phyloP scores from a whole-genome alignment of 2,329 filamentous ascomycete genomes.

The Arthrinium puccinioides region DNA sequence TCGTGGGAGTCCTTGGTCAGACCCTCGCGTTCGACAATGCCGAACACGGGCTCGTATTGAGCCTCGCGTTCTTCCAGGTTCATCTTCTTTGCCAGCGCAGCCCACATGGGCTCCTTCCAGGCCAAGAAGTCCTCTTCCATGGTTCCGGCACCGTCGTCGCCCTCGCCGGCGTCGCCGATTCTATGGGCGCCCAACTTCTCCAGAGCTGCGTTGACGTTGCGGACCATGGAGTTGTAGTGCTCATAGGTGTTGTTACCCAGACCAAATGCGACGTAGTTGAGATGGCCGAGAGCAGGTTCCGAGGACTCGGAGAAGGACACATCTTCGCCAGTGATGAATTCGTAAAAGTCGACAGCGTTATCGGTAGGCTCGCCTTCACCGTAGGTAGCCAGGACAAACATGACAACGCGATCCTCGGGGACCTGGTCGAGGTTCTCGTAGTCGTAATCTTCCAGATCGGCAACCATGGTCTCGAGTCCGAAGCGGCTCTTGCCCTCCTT shows the following conservation, averaged over 20 bases:
- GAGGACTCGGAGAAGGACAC: constrained; percentile 68
- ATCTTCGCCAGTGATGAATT: constrained; percentile 83
- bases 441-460: constrained; percentile 96
- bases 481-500: constrained; percentile 97
- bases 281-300: constrained; percentile 62
- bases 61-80: constrained; percentile 90
- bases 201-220: constrained; percentile 76
- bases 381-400: constrained; percentile 96
- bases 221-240: constrained; percentile 98
- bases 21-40: constrained; percentile 67
- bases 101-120: constrained; percentile 99
- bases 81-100: constrained; percentile 74
- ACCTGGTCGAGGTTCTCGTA: constrained; percentile 86
- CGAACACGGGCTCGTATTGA: constrained; percentile 89
- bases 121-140: constrained; percentile 99
- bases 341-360: constrained; percentile 98
- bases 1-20: constrained; percentile 67
- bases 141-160: constrained; percentile 94
- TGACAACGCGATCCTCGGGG: constrained; percentile 81
- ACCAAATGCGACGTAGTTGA: constrained; percentile 93
- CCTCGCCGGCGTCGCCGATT: constrained; percentile 85
- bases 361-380: constrained; percentile 98
- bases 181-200: constrained; percentile 75
- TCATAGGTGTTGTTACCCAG: constrained; percentile 99
- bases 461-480: constrained; percentile 95